Conservation (phyloP, 164 flowering plant genomes). For the Tinospora cordifolia region DNA sequence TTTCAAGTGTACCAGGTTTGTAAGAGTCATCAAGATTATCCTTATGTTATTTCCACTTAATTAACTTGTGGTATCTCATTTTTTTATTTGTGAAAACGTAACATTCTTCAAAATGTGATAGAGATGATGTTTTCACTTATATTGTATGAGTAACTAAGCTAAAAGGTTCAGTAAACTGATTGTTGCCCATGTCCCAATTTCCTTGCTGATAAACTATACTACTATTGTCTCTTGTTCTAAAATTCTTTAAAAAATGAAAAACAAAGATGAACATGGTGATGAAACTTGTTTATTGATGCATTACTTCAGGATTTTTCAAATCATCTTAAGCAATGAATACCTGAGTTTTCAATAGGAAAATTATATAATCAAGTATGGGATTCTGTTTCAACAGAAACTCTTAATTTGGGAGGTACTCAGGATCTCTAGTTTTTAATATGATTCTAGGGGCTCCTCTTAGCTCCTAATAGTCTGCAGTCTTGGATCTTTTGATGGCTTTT, state of each 20-base stretch:
- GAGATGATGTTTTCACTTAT: not conserved
- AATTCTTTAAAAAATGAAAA: no score
- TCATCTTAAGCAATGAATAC: not conserved
- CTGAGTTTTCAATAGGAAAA: not conserved
- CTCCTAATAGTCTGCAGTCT: not conserved
- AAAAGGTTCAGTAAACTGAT: not conserved
- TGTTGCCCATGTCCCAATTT: not conserved
- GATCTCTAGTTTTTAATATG: not conserved
- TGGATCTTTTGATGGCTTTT: not conserved
- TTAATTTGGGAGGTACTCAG: not conserved
- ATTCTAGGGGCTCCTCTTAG: not conserved
- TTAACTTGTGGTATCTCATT: not conserved
- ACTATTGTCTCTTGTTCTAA: not conserved
- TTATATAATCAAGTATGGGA: not conserved
- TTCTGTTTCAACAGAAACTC: not conserved
- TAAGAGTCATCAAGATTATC: not conserved
- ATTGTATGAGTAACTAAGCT: not conserved
- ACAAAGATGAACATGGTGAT: no score
- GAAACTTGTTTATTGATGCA: no score
- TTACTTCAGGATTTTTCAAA: no score
- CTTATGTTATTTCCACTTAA: not conserved
- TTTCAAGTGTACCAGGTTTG: constrained; percentile 44
- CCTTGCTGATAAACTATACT: not conserved
- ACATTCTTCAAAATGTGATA: not conserved
- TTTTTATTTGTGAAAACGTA: not conserved